Base-by-base conservation (phyloP, 495 filamentous ascomycete genomes). In the Podospora pseudocomata region DNA sequence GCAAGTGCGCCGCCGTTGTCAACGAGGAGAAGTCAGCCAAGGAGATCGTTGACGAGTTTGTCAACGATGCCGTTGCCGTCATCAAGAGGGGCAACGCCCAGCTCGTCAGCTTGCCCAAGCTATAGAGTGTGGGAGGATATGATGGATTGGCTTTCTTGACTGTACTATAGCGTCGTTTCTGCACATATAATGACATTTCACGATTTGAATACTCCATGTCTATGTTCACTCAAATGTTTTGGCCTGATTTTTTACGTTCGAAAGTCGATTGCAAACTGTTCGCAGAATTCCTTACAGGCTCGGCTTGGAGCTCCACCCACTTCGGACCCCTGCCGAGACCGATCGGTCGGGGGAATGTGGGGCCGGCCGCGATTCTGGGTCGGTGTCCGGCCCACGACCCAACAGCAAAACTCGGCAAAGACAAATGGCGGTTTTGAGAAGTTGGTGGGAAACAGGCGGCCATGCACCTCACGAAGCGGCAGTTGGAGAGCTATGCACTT, bases 21-120 rank as follows among this genome's bases (percentile, higher is more conserved):
- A 94, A 94, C 73, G 93, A 98, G 80, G 91, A 90, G 86, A 96
- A 96, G 88, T 78, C 87, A 55, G 95, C 95, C 67, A 97, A 95
- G 87, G 90, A 77, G 3, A 93, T 99, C 71, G 90, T 99, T 60
- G 94, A 99, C 75, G 95, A 99, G 81, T 91, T 99, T 75, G 89
- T 98, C 63, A 77, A 78, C n/a, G 93, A 96, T 74, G 94, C 93
- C 34, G 88, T 91, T 23, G 70, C 65, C 26, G 65, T 56, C 34
- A 67, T 77, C 61, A 69, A 71, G 73, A 71, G 61, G 49, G 75
- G 75, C 34, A 70, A 72, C 65, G 53, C 73, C 2, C 68, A 63
- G 30, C 28, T 73, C 15, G 54, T 61, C 34, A 13, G 63, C 6
- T 26, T 67, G 4, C 39, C 72, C 6, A 77, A 76, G 72, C 39